phyloP scores from a whole-genome alignment of 1,284 basidiomycete species.

The Cryptococcus deneoformans region DNA sequence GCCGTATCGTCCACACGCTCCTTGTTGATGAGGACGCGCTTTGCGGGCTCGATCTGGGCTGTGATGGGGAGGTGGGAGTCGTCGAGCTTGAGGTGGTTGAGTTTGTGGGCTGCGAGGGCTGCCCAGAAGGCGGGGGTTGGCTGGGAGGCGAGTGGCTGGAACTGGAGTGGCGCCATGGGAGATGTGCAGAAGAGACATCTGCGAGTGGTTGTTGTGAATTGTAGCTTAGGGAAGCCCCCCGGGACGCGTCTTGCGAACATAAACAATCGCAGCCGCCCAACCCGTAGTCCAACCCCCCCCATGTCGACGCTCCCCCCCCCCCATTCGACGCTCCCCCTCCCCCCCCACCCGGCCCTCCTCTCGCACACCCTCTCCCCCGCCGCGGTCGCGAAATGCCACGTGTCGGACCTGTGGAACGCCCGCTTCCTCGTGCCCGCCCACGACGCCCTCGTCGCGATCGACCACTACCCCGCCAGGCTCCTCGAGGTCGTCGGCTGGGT shows the following conservation, averaged over 20 bases:
- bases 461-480: constrained; percentile 33
- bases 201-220: too few species aligned
- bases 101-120: constrained; percentile 80
- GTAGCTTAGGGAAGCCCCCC: too few species aligned
- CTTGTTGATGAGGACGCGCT: constrained; percentile 61
- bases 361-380: constrained; percentile 37
- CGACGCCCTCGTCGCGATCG: constrained; percentile 39
- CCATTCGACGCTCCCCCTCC: too few species aligned
- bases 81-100: constrained; percentile 82
- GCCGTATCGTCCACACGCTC: too few species aligned
- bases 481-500: constrained; percentile 45
- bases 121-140: constrained; percentile 95
- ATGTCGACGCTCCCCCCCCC: too few species aligned
- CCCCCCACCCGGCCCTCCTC: constrained; percentile 9
- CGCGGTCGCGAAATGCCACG: constrained; percentile 34
- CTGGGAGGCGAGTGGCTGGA: constrained; percentile 73
- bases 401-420: constrained; percentile 3
- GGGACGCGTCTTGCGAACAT: too few species aligned
- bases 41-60: constrained; percentile 66
- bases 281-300: too few species aligned
- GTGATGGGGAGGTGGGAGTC: constrained; percentile 56
- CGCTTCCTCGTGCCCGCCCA: background rate
- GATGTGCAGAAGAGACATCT: too few species aligned
- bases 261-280: too few species aligned
- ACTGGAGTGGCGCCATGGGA: constrained; percentile 10